Evolutionary conservation across 2,329 filamentous ascomycete genomes (phyloP), one percentile per base, ranked within the genome.

Genomic region (Chrysoporthe puriensis): DNA sequence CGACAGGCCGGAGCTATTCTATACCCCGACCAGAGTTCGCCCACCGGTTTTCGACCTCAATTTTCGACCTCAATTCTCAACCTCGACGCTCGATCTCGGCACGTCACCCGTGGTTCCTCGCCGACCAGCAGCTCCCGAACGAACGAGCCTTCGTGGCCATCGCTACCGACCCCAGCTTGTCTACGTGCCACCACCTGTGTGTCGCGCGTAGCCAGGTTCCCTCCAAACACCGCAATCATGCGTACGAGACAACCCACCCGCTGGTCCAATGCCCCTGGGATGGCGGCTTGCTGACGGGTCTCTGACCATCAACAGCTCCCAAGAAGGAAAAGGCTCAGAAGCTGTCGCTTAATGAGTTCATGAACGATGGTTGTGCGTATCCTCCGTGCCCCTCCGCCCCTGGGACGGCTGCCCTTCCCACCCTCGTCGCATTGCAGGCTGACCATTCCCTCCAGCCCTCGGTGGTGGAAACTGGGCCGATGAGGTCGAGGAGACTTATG

Each of bases 311-410:
- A 78, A 70, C 77, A 97, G 94, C 92, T 87, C 95, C 94, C 74
- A 92, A 94, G 81, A 96, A 96, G 85, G 92, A 93, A 85, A 91
- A 97, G 83, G 86, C 89, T 81, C 91, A 97, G 89, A 99, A 96
- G 87, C 95, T 99, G 92, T 93, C 92, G 85, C 90, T 98, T 79
- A 93, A 93, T 86, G 92, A 93, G 83, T 99, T 99, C 88, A 88
- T 99, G 86, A 87, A 87, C 79, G 93, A 97, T 81, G 88, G 93
- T 82, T 90, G 95, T 97, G 87, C 82, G 93, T 85, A 66, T 72
- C 71, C 70, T 69, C 72, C 63, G 46, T 63, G 70, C 68, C 73
- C 61, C 66, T 68, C 34, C 62, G 40, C 18, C 8, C 21, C 43
- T 48, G 40, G 40, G 32, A 32, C n/a, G 16, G 18, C 70, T 69